phyloP scores from a whole-genome alignment of 345 rosid genomes.

The Eucalyptus sp. region DNA sequence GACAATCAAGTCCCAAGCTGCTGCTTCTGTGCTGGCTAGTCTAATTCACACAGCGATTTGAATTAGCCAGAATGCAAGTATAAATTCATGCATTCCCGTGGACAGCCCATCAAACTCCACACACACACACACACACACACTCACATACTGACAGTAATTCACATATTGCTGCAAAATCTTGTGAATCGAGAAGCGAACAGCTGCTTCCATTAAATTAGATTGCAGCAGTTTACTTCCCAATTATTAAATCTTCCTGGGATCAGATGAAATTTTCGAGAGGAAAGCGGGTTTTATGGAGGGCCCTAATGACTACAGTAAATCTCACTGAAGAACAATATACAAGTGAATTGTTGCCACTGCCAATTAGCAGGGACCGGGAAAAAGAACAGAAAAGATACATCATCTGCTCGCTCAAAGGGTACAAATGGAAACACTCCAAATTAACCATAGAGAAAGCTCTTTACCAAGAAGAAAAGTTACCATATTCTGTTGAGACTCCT shows the following conservation, averaged over 20 bases:
- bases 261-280: background rate
- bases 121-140: background rate
- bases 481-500: slow-evolving; percentile 40
- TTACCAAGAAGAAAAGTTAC: slow-evolving; percentile 83
- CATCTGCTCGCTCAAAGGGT: background rate
- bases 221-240: background rate
- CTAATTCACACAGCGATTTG: background rate
- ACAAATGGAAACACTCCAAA: background rate
- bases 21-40: background rate
- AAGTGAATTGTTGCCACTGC: background rate
- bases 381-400: background rate
- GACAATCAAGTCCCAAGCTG: background rate
- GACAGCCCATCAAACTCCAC: background rate
- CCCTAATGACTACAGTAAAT: background rate
- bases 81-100: background rate
- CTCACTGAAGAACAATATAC: background rate
- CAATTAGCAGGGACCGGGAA: background rate
- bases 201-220: background rate
- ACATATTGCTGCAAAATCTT: background rate
- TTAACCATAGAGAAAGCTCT: background rate
- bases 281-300: background rate
- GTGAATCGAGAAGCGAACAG: background rate
- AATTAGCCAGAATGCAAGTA: background rate
- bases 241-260: background rate
- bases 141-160: background rate